phyloP scores from a whole-genome alignment of 176 grass and related monocot species.

The Ampelocalamus luodianensis region DNA sequence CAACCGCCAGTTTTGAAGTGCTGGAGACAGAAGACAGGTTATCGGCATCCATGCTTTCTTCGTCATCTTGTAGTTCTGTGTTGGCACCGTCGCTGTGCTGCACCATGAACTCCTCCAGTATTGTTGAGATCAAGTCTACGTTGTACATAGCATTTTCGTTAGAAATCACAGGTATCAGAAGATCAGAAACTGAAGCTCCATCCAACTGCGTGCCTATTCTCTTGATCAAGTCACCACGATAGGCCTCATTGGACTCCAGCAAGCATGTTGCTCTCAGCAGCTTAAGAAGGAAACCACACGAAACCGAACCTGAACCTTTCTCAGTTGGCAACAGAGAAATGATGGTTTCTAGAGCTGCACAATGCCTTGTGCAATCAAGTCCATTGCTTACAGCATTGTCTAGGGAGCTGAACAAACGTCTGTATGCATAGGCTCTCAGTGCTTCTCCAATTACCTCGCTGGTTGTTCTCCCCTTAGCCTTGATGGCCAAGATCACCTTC shows the following conservation, averaged over 20 bases:
- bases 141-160: constrained; percentile 47
- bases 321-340: constrained; percentile 63
- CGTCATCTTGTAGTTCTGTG: constrained; percentile 14
- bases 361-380: constrained; percentile 51
- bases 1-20: constrained; percentile 39
- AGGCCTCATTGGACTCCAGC: constrained; percentile 54
- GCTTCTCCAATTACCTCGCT: constrained; percentile 75
- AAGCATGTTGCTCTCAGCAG: constrained; percentile 72
- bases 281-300: constrained; percentile 74
- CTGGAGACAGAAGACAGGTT: constrained; percentile 27
- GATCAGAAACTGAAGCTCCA: constrained; percentile 69
- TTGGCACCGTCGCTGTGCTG: constrained; percentile 11
- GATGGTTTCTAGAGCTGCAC: constrained; percentile 60
- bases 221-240: constrained; percentile 45
- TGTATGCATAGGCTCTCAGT: constrained; percentile 70
- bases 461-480: constrained; percentile 56
- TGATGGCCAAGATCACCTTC: constrained; percentile 72
- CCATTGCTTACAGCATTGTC: constrained; percentile 54
- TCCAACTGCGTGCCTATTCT: constrained; percentile 68
- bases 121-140: constrained; percentile 58
- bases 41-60: constrained; percentile 54
- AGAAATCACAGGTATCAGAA: constrained; percentile 56
- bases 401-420: constrained; percentile 60
- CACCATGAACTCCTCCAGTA: constrained; percentile 74
- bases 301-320: constrained; percentile 61